phyloP scores from a whole-genome alignment of 352 stramenopile species.

The Globisporangium camurandrum region DNA sequence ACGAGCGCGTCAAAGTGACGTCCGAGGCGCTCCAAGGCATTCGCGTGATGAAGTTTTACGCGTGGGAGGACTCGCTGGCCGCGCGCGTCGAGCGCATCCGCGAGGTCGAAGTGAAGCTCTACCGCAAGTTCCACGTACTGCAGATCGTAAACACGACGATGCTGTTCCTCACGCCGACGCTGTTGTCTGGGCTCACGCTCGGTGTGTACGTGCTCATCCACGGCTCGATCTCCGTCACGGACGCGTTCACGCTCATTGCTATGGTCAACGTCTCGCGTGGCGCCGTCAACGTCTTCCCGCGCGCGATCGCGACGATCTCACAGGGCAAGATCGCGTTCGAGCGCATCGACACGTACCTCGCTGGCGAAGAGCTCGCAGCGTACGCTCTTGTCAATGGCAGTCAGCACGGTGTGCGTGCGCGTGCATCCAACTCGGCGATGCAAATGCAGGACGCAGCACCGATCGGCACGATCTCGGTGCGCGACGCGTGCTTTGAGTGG shows the following conservation, averaged over 20 bases:
- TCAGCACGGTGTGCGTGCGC: too few relatives aligned
- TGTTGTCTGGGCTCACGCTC: slow-evolving; percentile 32
- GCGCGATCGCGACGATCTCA: slow-evolving; percentile 17
- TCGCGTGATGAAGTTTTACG: slow-evolving; percentile 69
- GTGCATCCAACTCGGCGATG: too few relatives aligned
- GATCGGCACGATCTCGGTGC: slow-evolving; percentile 15
- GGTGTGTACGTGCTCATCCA: slow-evolving; percentile 33
- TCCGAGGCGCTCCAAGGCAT: slow-evolving; percentile 65
- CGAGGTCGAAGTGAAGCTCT: slow-evolving; percentile 40
- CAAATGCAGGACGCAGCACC: background rate
- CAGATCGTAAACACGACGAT: slow-evolving; percentile 55
- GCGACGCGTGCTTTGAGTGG: slow-evolving; percentile 21
- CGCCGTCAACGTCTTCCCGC: slow-evolving; percentile 20
- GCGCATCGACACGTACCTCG: slow-evolving; percentile 20
- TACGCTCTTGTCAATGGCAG: too few relatives aligned
- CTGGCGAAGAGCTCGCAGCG: slow-evolving; percentile 16
- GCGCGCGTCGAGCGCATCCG: slow-evolving; percentile 14
- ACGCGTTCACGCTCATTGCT: slow-evolving; percentile 31
- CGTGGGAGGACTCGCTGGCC: slow-evolving; percentile 27
- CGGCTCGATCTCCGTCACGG: slow-evolving; percentile 30
- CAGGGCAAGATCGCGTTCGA: slow-evolving; percentile 18
- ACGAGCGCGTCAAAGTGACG: background rate
- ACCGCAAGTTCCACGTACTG: slow-evolving; percentile 43
- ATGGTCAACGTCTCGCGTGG: slow-evolving; percentile 27
- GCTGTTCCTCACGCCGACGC: slow-evolving; percentile 40